phyloP scores from a whole-genome alignment of 139 green algal genomes.

The Pseudopediastrum boryanum region DNA sequence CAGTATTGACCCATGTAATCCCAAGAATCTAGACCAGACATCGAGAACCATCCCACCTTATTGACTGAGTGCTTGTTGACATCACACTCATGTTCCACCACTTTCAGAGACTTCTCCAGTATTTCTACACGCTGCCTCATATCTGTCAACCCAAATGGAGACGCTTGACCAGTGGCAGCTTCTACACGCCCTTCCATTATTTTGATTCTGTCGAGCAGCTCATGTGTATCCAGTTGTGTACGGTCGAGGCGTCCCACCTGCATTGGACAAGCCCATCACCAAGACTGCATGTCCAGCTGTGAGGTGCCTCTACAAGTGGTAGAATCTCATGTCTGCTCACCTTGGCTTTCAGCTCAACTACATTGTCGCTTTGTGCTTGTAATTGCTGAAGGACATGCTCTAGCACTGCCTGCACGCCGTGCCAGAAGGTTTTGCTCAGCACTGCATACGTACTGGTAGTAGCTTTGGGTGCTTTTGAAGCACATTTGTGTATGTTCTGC shows the following conservation, averaged over 20 bases:
- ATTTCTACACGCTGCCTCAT: neutral
- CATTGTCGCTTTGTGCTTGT: neutral
- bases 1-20: too few relatives aligned
- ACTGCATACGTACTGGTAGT: neutral
- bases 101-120: neutral
- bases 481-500: neutral
- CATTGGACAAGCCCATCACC: too few relatives aligned
- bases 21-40: neutral
- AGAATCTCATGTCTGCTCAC: neutral
- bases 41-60: constrained; percentile 2
- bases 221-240: constrained; percentile 25
- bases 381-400: neutral
- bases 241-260: constrained; percentile 51
- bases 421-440: neutral
- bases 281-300: neutral
- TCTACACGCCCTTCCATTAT: constrained; percentile 19
- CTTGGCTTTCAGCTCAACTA: too few relatives aligned
- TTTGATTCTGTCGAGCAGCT: constrained; percentile 23
- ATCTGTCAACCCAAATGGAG: constrained; percentile 52
- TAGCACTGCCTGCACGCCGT: neutral
- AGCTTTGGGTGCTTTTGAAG: neutral
- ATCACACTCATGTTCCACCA: neutral
- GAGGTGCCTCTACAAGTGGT: neutral
- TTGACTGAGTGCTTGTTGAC: neutral
- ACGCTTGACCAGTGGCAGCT: constrained; percentile 22